Percentiles rank a stretch among this genome's conserved stretches.
Conservation (phyloP, 2,329 filamentous ascomycete genomes). For the Ceratocystis albifundus region DNA sequence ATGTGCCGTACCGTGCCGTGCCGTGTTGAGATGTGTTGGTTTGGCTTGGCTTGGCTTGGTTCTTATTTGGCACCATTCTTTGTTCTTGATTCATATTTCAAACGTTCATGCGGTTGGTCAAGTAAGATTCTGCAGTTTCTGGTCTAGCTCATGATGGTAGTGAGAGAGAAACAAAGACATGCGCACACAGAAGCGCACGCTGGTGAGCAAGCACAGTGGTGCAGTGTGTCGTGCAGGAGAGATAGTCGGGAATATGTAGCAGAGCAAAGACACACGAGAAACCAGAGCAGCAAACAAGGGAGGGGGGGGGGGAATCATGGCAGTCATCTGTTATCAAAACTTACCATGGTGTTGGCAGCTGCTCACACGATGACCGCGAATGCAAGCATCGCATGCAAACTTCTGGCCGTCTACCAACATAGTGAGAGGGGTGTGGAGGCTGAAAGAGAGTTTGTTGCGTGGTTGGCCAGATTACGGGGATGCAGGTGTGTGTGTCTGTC, state of each 20-base stretch:
- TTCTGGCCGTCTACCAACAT: slow-evolving; percentile 94
- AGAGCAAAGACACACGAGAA: neutral
- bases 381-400: slow-evolving; percentile 94
- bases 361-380: slow-evolving; percentile 96
- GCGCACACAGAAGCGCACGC: neutral
- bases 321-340: slow-evolving; percentile 31
- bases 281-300: neutral
- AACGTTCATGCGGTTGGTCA: neutral
- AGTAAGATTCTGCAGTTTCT: slow-evolving; percentile 1
- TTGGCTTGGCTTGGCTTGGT: neutral
- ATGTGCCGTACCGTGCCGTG: neutral
- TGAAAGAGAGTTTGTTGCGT: neutral
- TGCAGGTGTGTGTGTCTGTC: neutral
- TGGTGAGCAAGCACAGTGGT: neutral
- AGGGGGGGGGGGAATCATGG: neutral
- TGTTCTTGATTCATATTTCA: slow-evolving; percentile 7
- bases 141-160: neutral
- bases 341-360: slow-evolving; percentile 92
- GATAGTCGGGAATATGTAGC: neutral
- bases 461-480: neutral
- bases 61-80: neutral
- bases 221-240: neutral
- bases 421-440: slow-evolving; percentile 24
- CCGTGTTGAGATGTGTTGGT: too few relatives aligned
- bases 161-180: neutral